Evolutionary conservation across 1,284 basidiomycete genomes (phyloP).

Genomic region (Marasmius fiardii): DNA sequence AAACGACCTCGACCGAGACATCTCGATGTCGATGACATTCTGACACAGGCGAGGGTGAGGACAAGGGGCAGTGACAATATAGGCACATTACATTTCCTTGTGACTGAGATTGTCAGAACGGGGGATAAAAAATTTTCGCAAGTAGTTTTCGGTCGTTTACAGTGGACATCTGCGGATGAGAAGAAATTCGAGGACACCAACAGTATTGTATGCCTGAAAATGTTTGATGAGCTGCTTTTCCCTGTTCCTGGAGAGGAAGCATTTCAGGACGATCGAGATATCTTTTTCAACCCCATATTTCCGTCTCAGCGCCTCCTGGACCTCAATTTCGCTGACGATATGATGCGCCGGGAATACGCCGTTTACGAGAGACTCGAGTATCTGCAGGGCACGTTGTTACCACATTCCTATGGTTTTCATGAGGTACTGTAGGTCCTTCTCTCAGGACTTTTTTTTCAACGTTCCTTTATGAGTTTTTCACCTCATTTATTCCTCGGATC

Average conservation of each 20-base stretch:
- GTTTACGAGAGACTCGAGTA: conserved; percentile 8
- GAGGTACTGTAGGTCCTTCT: conserved; percentile 6
- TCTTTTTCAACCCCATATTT: background rate
- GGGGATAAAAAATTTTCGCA: conserved; percentile 5
- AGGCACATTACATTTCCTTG: background rate
- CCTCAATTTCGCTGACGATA: conserved; percentile 7
- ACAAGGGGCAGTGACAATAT: background rate
- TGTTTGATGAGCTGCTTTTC: conserved; percentile 10
- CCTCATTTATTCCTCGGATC: background rate
- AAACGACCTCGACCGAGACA: background rate
- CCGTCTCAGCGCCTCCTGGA: background rate
- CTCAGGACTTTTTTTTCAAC: background rate
- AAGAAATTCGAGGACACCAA: background rate
- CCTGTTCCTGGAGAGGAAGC: conserved; percentile 1
- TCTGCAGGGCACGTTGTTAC: conserved; percentile 12
- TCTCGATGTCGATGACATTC: background rate
- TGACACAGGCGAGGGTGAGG: background rate
- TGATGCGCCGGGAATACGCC: conserved; percentile 8
- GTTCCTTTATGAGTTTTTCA: background rate
- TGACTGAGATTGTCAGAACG: conserved; percentile 1
- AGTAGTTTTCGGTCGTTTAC: conserved; percentile 5
- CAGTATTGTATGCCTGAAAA: conserved; percentile 6
- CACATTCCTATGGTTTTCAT: conserved; percentile 14
- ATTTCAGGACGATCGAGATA: background rate
- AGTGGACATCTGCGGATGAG: background rate